phyloP scores from a whole-genome alignment of 768 basidiomycete genomes.

The Termitomyces eurrhizus region DNA sequence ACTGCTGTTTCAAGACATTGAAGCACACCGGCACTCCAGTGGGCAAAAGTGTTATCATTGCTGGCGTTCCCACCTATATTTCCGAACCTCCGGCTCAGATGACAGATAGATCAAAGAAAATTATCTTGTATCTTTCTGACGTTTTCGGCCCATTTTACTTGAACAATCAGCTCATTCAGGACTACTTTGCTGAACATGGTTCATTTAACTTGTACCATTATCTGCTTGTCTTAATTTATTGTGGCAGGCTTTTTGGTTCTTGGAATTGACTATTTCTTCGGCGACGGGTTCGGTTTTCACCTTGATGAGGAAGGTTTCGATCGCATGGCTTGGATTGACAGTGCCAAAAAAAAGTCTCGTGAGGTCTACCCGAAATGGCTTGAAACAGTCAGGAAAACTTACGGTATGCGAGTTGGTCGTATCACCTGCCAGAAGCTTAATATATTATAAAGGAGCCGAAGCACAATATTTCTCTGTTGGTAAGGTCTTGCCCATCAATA shows the following conservation, averaged over 20 bases:
- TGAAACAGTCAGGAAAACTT: slow-evolving; percentile 41
- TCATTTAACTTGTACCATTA: slow-evolving; percentile 1
- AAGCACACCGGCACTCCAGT: slow-evolving; percentile 47
- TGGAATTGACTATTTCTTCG: slow-evolving; percentile 62
- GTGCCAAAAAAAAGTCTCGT: slow-evolving; percentile 29
- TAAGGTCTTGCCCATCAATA: slow-evolving; percentile 18
- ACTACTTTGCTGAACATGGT: slow-evolving; percentile 64
- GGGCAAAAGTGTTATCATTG: slow-evolving; percentile 36
- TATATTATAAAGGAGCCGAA: slow-evolving; percentile 17
- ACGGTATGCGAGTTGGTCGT: slow-evolving; percentile 30
- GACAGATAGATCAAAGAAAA: slow-evolving; percentile 27
- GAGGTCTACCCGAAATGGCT: slow-evolving; percentile 48
- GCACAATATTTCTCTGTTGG: slow-evolving; percentile 44
- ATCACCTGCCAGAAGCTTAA: not conserved
- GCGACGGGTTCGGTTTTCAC: slow-evolving; percentile 45
- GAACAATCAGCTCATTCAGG: slow-evolving; percentile 58
- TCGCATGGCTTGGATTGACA: slow-evolving; percentile 38
- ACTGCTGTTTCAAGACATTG: slow-evolving; percentile 50
- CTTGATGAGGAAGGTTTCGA: slow-evolving; percentile 33
- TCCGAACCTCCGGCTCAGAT: slow-evolving; percentile 35
- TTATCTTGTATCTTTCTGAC: slow-evolving; percentile 58
- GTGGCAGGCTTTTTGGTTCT: slow-evolving; percentile 51
- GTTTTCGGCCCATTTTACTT: slow-evolving; percentile 56
- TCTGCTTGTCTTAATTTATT: not conserved
- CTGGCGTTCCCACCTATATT: slow-evolving; percentile 50